Evolutionary conservation across 495 filamentous ascomycete species (phyloP), one percentile per base, ranked within the genome.

Genomic region (Platismatia glauca): DNA sequence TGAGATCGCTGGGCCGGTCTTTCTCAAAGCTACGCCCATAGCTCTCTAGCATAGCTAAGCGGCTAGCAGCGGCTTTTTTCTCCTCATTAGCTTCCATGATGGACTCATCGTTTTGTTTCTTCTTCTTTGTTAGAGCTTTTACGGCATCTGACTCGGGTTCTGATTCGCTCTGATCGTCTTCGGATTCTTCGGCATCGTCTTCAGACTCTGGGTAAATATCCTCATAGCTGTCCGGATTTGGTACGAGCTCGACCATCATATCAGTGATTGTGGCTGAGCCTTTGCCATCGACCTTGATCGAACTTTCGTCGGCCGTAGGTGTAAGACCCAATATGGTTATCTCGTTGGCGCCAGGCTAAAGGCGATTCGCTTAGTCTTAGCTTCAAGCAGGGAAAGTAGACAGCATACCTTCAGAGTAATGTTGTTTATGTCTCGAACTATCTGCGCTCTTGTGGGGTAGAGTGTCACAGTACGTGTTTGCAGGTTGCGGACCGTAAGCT

Each of bases 241-340:
- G 78, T 31, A 89, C 72, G 13, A 83, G 71, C 61, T 87, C 81
- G 46, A 88, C 80, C 20, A 80, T 78, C 68, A 88, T 82, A 67
- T 89, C 85, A 5, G 82, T 85, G 67, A 89, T 86, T 58, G 79
- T 82, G 0, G 76, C 73, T 1, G 74, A 69, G 35, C 84, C 84
- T 57, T 78, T 83, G 58, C 85, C 86, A 66, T 87, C 84, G 61
- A 90, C 83, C 66, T 87, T 86, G 73, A 89, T 83, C 37, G 84
- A 88, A 68, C 85, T 77, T 66, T 84, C 76, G 62, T 89, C 85
- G 44, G 81, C 76, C 16, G 79, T 82, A 4, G 84, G 86, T 9
- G 84, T 82, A 34, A 90, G 75, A 18, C 86, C 89, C 18, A 82
- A 69, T 34, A 91, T 77, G 9, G 78, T 82, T 62, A 92, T 82